Base-by-base conservation (phyloP, 2,329 filamentous ascomycete species). In the Fusarium acutatum region DNA sequence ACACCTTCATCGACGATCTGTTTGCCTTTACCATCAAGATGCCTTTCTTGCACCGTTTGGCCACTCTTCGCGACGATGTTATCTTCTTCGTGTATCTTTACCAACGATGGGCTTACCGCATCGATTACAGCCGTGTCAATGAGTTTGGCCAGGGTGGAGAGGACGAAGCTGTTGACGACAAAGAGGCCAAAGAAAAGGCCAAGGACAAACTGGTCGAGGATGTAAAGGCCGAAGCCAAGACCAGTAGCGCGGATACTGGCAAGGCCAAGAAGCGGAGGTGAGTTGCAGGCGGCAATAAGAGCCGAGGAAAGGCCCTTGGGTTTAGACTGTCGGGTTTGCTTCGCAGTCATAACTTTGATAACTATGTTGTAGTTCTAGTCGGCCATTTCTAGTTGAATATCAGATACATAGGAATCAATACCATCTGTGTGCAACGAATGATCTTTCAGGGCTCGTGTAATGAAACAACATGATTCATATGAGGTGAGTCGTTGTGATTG, bases 11-110 rank as follows among this genome's bases (percentile, higher is more conserved):
- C 81, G 96, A 99, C 83, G 96, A 99, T 80, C 87, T 99, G 37
- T 99, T 99, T 80, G 96, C 96, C 5, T 99, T 98, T 80, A 99
- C 96, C 43, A 98, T 99, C 86, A 98, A 98, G 86, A 99, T 99
- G 96, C 96, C 96, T 2, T 90, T 95, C 71, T 87, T 99, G 58
- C 96, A 99, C 83, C 91, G 96, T 22, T 87, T 99, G 57, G 95
- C 96, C 2, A 98, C 96, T 1, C 88, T 99, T 72, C 89, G 96
- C 69, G 96, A 99, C 81, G 96, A 99, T 80, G 88, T 99, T 74
- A 98, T 99, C 80, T 99, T 99, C 88, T 99, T 99, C 81, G 88
- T 99, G 67, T 99, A 98, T 84, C 78, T 99, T 8, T 99, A 99
- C 84, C 96, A 99, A 85, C 90, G 92, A 69, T 99, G 91, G 89